Conservation (phyloP, 805 yeast species). For the Wickerhamomyces alni region DNA sequence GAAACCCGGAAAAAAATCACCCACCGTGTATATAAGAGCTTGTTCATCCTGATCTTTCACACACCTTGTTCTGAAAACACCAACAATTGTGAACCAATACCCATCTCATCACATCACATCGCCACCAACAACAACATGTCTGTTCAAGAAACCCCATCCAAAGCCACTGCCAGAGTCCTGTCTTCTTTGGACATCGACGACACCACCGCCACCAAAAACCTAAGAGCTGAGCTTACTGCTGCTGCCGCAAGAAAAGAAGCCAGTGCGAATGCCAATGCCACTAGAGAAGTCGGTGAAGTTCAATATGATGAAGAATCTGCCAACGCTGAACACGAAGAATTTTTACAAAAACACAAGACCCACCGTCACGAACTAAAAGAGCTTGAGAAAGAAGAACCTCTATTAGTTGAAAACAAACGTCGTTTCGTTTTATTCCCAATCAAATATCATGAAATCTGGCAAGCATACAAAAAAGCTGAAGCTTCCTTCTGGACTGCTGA, state of each 20-base stretch:
- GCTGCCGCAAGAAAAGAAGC: constrained; percentile 35
- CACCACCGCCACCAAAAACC: constrained; percentile 31
- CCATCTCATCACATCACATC: background rate
- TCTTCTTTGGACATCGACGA: constrained; percentile 44
- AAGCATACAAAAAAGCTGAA: constrained; percentile 97
- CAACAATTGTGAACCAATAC: background rate
- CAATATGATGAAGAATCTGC: constrained; percentile 20
- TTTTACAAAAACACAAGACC: constrained; percentile 54
- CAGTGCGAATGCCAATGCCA: constrained; percentile 7
- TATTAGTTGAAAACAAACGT: constrained; percentile 74
- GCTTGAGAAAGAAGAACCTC: constrained; percentile 82
- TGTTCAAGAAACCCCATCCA: constrained; percentile 65
- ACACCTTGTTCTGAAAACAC: no score
- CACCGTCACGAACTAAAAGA: constrained; percentile 72
- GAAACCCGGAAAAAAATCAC: background rate
- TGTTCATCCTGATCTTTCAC: background rate
- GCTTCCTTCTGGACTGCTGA: constrained; percentile 99
- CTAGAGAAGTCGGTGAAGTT: constrained; percentile 14
- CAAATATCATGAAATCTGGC: constrained; percentile 97
- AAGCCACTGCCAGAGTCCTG: constrained; percentile 53
- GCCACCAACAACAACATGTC: constrained; percentile 28
- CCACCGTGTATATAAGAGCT: background rate
- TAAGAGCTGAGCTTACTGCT: constrained; percentile 34
- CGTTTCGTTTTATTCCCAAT: constrained; percentile 95
- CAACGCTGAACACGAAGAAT: constrained; percentile 42